Conservation (phyloP, 805 yeast species). For the Pichia ethanolica region DNA sequence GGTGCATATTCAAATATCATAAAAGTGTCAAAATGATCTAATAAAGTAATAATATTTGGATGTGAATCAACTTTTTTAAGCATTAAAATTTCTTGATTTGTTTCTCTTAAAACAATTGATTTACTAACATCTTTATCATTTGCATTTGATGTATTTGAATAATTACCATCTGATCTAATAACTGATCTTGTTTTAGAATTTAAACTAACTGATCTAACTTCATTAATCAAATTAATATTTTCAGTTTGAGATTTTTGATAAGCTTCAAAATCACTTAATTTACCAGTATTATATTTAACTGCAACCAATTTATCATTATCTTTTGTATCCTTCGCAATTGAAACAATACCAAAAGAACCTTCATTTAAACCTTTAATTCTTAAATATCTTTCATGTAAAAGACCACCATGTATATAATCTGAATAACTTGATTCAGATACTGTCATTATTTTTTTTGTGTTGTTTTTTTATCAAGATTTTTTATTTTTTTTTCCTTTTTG, state of each 20-base stretch:
- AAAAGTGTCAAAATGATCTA: conserved; percentile 46
- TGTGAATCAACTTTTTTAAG: conserved; percentile 53
- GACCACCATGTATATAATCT: conserved; percentile 28
- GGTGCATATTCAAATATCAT: conserved; percentile 72
- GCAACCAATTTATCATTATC: conserved; percentile 54
- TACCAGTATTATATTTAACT: conserved; percentile 71
- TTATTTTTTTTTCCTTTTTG: not conserved
- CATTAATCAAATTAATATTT: conserved; percentile 1
- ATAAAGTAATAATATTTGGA: conserved; percentile 38
- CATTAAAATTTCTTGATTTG: conserved; percentile 60
- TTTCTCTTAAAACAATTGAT: conserved; percentile 43
- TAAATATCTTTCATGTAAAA: conserved; percentile 56
- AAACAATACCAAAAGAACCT: conserved; percentile 90
- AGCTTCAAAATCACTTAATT: conserved; percentile 35
- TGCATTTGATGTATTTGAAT: conserved; percentile 8
- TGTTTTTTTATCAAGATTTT: not conserved
- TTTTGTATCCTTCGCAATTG: conserved; percentile 69
- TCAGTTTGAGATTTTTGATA: conserved; percentile 13
- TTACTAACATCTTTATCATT: conserved; percentile 16
- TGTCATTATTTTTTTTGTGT: not conserved
- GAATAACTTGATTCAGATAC: conserved; percentile 16
- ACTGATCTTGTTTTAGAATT: conserved; percentile 12
- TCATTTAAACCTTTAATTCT: conserved; percentile 73
- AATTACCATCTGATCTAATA: conserved; percentile 6
- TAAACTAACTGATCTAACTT: conserved; percentile 11